Base-by-base conservation (phyloP, 768 basidiomycete species). In the Boletus fagicola region DNA sequence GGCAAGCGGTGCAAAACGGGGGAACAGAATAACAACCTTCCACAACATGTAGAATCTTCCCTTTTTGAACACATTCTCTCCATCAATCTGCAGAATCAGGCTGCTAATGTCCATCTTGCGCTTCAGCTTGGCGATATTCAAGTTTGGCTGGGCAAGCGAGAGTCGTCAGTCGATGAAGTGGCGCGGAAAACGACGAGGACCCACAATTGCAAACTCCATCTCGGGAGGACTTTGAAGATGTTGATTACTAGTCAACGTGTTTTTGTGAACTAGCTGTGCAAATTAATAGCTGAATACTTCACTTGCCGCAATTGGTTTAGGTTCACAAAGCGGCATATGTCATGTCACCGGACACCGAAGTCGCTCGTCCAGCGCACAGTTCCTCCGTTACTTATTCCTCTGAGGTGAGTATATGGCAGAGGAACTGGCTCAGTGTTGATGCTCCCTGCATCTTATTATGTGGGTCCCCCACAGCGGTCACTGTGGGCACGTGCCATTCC, bases 171-270 rank as follows among this genome's bases (percentile, higher is more conserved):
- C 11, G 8, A 49, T 52, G 24, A 24, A 49, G 46, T 51, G 53
- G 59, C 39, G 39, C 42, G 1, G 8, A 49, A 35, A 51, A 45
- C 16, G 12, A 48, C 11, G 36, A 52, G 70, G 66, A 73, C 70
- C 68, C 59, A 73, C 70, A 54, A 61, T 62, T 13, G 53, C 51
- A 64, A 63, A 73, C 16, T 73, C 66, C 72, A 72, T 73, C 42
- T 20, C 28, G 26, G 16, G 38, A 24, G 28, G n/a, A 18, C 1
- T 0, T 8, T 18, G 36, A 22, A 22, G 47, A 15, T 57, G 51
- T 38, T 49, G 57, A n/a, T 46, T 31, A 35, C 42, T 47, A 10
- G 46, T 44, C 60, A 70, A 68, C 68, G 68, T 58, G 65, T 53
- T 62, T 28, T 44, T 24, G 44, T 40, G 18, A 1, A 7, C 20